A percentile compares a stretch with the other conserved stretches of the same genome.
Conservation (phyloP, 306 rosid species). For the Dalbergia oliveri region DNA sequence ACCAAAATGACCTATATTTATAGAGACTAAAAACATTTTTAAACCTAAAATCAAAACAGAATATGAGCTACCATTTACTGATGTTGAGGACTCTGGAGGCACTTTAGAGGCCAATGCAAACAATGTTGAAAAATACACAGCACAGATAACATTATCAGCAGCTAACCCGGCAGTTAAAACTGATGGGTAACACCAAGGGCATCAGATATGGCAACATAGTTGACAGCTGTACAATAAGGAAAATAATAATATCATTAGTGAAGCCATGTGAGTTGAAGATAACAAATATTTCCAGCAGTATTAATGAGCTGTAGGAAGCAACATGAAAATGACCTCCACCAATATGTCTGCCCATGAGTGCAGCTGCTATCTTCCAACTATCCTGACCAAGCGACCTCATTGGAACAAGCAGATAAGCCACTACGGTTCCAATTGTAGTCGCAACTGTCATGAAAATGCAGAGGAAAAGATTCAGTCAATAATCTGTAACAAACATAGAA, state of each 20-base stretch:
- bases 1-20: too few relatives aligned
- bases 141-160: constrained; percentile 88
- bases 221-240: constrained; percentile 63
- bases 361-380: constrained; percentile 89
- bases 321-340: constrained; percentile 70
- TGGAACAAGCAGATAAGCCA: constrained; percentile 76
- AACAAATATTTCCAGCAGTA: constrained; percentile 21
- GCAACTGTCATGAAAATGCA: constrained; percentile 59
- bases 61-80: constrained; percentile 53
- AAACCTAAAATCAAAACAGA: constrained; percentile 11
- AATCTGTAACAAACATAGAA: constrained; percentile 32
- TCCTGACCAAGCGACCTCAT: constrained; percentile 84
- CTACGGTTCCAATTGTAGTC: constrained; percentile 73
- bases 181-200: constrained; percentile 70
- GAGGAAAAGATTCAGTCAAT: constrained; percentile 18
- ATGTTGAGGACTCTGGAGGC: constrained; percentile 65
- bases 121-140: constrained; percentile 73
- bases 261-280: not conserved
- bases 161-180: constrained; percentile 77
- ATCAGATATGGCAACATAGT: constrained; percentile 76
- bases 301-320: constrained; percentile 9
- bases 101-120: constrained; percentile 73
- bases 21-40: too few relatives aligned
- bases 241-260: constrained; percentile 8
- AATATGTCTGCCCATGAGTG: constrained; percentile 87